These are phyloP conservation scores for Neofusicoccum umdonicola DNA, from an alignment of 2,329 filamentous ascomycete genomes.

Conservation along the genomic window DNA sequence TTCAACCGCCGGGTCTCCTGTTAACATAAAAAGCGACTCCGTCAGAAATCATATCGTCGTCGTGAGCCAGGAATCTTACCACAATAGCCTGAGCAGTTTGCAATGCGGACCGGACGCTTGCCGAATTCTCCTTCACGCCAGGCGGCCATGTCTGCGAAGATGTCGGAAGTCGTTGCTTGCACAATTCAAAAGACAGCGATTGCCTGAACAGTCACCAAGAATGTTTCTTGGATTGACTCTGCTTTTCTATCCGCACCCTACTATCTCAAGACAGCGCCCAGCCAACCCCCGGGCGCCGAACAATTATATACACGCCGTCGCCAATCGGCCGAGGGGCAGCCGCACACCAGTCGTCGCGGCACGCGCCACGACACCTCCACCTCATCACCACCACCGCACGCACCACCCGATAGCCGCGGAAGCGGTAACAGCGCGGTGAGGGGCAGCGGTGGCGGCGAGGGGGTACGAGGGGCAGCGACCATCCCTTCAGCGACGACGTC, in stretches of 20 bases:
- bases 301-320: too few relatives aligned
- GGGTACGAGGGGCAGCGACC: too few relatives aligned
- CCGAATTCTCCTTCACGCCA: constrained; percentile 24
- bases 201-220: too few relatives aligned
- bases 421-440: not conserved
- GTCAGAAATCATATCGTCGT: not conserved
- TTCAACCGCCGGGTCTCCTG: constrained; percentile 37
- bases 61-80: not conserved
- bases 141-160: not conserved
- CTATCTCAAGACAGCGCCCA: too few relatives aligned
- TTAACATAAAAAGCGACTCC: constrained; percentile 13
- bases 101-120: constrained; percentile 35
- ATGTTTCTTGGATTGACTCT: too few relatives aligned
- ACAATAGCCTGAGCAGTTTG: constrained; percentile 39
- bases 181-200: too few relatives aligned
- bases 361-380: not conserved
- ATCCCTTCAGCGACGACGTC: too few relatives aligned
- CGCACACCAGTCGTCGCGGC: not conserved
- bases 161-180: not conserved
- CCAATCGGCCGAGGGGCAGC: too few relatives aligned
- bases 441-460: not conserved
- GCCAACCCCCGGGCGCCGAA: too few relatives aligned
- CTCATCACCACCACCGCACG: not conserved
- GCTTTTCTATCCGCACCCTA: too few relatives aligned
- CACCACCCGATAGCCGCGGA: not conserved